phyloP scores from a whole-genome alignment of 2,329 filamentous ascomycete species.

The Pseudogymnoascus sp. region DNA sequence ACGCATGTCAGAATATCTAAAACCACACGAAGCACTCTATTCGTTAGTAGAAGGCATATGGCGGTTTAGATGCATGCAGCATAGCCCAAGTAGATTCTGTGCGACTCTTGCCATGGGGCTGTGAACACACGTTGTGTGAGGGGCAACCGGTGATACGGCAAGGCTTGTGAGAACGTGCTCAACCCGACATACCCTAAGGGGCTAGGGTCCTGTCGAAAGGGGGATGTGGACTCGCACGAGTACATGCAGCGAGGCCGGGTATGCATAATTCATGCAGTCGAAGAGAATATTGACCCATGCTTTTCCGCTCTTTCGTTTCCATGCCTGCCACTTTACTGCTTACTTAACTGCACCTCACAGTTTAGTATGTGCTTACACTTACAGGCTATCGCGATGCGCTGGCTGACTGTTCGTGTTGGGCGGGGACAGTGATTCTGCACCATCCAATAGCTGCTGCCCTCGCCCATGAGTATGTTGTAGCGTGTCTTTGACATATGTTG shows the following conservation, averaged over 20 bases:
- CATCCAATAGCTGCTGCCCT: not conserved
- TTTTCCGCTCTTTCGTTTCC: not conserved
- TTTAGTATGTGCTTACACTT: slow-evolving; percentile 6
- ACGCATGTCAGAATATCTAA: not conserved
- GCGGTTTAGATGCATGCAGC: not conserved
- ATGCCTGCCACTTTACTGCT: not conserved
- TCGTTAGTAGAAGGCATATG: not conserved
- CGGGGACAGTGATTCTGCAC: not conserved
- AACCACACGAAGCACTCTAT: not conserved
- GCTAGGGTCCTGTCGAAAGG: not conserved
- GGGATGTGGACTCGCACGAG: not conserved
- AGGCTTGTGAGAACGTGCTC: not conserved
- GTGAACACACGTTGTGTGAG: not conserved
- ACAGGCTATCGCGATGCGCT: not conserved
- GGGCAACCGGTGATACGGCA: not conserved
- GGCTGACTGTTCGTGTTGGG: slow-evolving; percentile 8
- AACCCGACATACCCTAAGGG: not conserved
- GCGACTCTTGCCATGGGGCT: not conserved
- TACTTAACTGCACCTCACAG: not conserved
- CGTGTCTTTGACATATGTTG: not conserved
- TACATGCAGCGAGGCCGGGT: not conserved
- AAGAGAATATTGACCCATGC: not conserved
- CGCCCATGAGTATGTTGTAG: not conserved
- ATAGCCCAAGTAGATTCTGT: not conserved
- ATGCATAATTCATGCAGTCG: not conserved